These are phyloP conservation scores for Brassica hybrid DNA, from an alignment of 441 rosid species.

Conservation along the genomic window DNA sequence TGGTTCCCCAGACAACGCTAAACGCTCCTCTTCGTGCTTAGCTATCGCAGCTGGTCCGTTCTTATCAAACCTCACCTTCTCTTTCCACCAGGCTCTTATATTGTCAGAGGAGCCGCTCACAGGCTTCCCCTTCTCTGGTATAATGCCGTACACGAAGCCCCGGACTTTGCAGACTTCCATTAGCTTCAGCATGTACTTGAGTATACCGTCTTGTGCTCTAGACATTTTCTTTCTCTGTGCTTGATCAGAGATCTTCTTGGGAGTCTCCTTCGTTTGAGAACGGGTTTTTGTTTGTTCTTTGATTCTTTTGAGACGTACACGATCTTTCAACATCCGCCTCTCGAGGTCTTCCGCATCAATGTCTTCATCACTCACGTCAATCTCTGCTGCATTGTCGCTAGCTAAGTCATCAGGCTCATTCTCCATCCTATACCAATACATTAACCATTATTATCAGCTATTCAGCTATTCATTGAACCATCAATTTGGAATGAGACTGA, in stretches of 20 bases:
- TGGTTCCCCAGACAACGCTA: conserved; percentile 58
- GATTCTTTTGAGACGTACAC: conserved; percentile 78
- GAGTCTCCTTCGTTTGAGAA: conserved; percentile 68
- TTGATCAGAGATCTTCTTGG: conserved; percentile 83
- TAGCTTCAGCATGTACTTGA: conserved; percentile 96
- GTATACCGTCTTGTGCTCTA: conserved; percentile 98
- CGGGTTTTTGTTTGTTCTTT: conserved; percentile 70
- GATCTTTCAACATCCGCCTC: conserved; percentile 98
- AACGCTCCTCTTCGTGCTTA: conserved; percentile 81
- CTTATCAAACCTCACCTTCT: conserved; percentile 96
- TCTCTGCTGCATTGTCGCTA: conserved; percentile 79
- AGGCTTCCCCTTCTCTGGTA: conserved; percentile 96
- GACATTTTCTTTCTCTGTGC: conserved; percentile 99
- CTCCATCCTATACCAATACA: conserved; percentile 39
- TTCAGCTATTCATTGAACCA: conserved; percentile 3
- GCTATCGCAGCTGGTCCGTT: conserved; percentile 95
- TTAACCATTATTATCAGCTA: neutral
- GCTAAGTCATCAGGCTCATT: conserved; percentile 65
- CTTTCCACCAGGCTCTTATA: conserved; percentile 99
- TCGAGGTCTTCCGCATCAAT: conserved; percentile 84
- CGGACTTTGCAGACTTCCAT: conserved; percentile 99
- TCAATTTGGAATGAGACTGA: conserved; percentile 17
- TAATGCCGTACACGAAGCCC: conserved; percentile 95
- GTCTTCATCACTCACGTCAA: conserved; percentile 98
- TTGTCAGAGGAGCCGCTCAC: conserved; percentile 96